Conservation (phyloP, 2,329 filamentous ascomycete species). For the Neopestalotiopsis clavispora region DNA sequence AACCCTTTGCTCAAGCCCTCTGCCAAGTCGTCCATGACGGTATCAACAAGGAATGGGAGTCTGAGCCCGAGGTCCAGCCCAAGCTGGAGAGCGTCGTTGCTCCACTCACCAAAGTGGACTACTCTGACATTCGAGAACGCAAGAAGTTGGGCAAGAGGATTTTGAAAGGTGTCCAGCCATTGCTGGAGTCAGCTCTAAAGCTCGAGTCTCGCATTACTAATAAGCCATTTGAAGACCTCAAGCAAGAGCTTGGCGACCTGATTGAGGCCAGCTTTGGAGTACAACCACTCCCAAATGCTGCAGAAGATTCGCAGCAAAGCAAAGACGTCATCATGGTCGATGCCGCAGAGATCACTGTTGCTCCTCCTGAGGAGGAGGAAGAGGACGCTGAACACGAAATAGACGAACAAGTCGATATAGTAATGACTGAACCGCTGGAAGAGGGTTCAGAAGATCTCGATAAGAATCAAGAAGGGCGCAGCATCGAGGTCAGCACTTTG, state of each 20-base stretch:
- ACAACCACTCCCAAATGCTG: conserved; percentile 44
- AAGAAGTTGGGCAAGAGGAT: conserved; percentile 89
- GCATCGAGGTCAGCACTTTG: conserved; percentile 53
- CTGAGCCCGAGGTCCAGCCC: conserved; percentile 29
- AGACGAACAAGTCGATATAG: conserved; percentile 42
- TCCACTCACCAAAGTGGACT: conserved; percentile 57
- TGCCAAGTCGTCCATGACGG: conserved; percentile 57
- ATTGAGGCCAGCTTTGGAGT: conserved; percentile 70
- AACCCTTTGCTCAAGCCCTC: conserved; percentile 62
- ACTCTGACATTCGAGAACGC: conserved; percentile 76
- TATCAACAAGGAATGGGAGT: conserved; percentile 50
- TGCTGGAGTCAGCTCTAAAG: conserved; percentile 74
- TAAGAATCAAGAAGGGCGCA: conserved; percentile 42
- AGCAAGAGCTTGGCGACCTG: conserved; percentile 75
- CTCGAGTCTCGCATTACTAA: conserved; percentile 83
- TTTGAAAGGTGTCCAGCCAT: conserved; percentile 79
- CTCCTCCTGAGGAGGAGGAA: conserved; percentile 34
- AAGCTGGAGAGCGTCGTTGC: conserved; percentile 44
- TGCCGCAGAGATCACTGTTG: conserved; percentile 53
- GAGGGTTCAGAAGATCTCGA: conserved; percentile 40
- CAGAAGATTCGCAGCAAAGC: conserved; percentile 44
- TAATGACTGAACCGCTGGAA: conserved; percentile 42
- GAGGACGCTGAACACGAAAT: conserved; percentile 28
- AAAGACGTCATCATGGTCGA: conserved; percentile 59
- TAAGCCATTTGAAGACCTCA: conserved; percentile 70